Evolutionary conservation across 345 rosid species (phyloP).

Genomic region (Melastoma malabathricum): DNA sequence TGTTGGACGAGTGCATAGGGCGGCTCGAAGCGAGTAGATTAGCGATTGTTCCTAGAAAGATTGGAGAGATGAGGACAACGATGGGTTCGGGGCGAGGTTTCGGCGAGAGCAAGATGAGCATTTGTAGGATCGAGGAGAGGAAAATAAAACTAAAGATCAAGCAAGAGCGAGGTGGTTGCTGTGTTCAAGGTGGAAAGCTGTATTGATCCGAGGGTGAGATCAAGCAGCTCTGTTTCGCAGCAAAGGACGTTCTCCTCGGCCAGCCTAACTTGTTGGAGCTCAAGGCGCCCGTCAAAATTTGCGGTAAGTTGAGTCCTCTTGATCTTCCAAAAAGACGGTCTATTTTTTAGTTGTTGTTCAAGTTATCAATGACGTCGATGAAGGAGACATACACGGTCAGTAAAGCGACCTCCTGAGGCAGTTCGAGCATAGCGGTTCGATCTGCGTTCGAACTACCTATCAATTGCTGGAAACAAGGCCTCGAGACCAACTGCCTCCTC

Average conservation of each 20-base stretch:
- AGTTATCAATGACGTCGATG: not conserved
- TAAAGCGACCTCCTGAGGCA: constrained; percentile 83
- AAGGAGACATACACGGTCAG: constrained; percentile 92
- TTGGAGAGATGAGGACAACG: too few species aligned
- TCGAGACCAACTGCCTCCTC: constrained; percentile 84
- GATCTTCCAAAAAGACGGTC: not conserved
- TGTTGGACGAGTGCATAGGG: too few species aligned
- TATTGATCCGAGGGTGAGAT: constrained; percentile 63
- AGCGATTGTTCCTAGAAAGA: too few species aligned
- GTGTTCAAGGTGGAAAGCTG: too few species aligned
- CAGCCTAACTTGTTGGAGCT: constrained; percentile 76
- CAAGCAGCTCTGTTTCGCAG: constrained; percentile 53
- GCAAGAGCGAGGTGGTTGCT: too few species aligned
- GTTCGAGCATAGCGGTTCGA: constrained; percentile 75
- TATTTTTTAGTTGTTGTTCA: not conserved
- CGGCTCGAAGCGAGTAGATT: too few species aligned
- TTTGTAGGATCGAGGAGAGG: too few species aligned
- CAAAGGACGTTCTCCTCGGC: constrained; percentile 50
- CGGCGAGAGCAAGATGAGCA: too few species aligned
- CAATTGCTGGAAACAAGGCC: constrained; percentile 82
- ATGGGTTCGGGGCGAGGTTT: too few species aligned
- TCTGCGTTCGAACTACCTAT: constrained; percentile 78
- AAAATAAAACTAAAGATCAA: too few species aligned
- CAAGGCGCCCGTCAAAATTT: constrained; percentile 71
- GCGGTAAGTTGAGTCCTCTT: constrained; percentile 19